Evolutionary conservation across 768 basidiomycete genomes (phyloP).

Genomic region (Nidularia pulvinata): DNA sequence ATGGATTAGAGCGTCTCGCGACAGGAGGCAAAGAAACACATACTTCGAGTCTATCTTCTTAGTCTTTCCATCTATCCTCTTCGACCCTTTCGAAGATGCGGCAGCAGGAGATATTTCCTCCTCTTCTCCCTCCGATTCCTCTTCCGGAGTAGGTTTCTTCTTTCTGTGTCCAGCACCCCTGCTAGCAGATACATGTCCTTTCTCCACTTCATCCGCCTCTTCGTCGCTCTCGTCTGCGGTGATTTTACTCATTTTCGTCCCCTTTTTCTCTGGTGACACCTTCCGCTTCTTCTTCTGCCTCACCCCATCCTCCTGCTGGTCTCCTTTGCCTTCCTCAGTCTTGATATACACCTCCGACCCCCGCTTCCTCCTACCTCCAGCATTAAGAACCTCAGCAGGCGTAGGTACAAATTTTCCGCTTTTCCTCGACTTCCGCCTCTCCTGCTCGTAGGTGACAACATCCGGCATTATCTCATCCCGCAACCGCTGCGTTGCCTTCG

Average conservation of each 20-base stretch:
- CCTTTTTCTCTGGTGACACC: constrained; percentile 1
- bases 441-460: constrained; percentile 64
- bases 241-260: constrained; percentile 9
- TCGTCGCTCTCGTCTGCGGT: constrained; percentile 1
- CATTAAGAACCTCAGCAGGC: neutral
- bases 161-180: too few species aligned
- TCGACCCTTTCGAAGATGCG: neutral
- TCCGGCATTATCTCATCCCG: constrained; percentile 79
- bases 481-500: constrained; percentile 50
- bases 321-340: too few species aligned
- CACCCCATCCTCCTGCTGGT: constrained; percentile 7
- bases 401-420: constrained; percentile 16
- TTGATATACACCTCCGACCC: constrained; percentile 8
- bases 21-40: neutral
- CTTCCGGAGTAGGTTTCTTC: too few species aligned
- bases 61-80: constrained; percentile 15
- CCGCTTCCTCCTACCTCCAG: constrained; percentile 10
- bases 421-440: constrained; percentile 43
- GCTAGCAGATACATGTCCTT: neutral
- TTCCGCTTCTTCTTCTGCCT: constrained; percentile 12
- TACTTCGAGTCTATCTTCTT: constrained; percentile 8
- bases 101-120: too few species aligned
- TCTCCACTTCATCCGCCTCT: constrained; percentile 6
- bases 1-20: neutral
- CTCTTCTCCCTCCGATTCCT: too few species aligned